Base-by-base conservation (phyloP, 768 basidiomycete species). In the Mycena haematopus region DNA sequence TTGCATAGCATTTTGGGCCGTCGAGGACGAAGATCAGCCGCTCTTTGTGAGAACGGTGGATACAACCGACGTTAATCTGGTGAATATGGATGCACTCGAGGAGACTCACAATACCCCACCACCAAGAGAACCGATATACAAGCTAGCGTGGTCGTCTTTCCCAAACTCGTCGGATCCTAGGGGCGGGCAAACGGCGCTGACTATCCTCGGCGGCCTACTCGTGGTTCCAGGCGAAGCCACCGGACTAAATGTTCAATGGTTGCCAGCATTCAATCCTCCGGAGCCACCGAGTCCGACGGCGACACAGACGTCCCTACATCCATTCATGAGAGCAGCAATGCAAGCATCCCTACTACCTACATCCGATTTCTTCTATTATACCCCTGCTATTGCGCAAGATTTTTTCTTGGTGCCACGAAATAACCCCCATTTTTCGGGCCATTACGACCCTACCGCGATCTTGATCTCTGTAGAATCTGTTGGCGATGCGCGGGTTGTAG, bases 141-240 rank as follows among this genome's bases (percentile, higher is more conserved):
- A 92, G 71, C 78, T 96, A 6, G 79, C 90, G 0, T 97, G 94
- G 95, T 91, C 89, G 58, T 83, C 85, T 1, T 93, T 89, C 73
- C 78, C 88, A 0, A 87, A 89, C 69, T 85, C 86, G 2, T 70
- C 80, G 5, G 86, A 89, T 78, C 80, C 86, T 52, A 76, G 87
- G 70, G 81, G 90, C 44, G 91, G 87, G n/a, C 83, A 86, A 50
- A 94, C 93, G 0, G 78, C 86, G 1, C 76, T 96, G 4, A 81
- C 89, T 1, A 77, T 95, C 22, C 81, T 96, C 11, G 95, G 95
- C n/a, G 95, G 95, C 0, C 78, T 86, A 36, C 73, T 78, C 22
- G 58, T 67, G 62, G 56, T 55, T n/a, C 63, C 75, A 2, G 78
- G 76, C 29, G 84, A 88, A 44, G 74, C 80, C 7, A 76, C 83